These are phyloP conservation scores for Cantharellus anzutake DNA, from an alignment of 768 basidiomycete genomes.

Conservation along the genomic window DNA sequence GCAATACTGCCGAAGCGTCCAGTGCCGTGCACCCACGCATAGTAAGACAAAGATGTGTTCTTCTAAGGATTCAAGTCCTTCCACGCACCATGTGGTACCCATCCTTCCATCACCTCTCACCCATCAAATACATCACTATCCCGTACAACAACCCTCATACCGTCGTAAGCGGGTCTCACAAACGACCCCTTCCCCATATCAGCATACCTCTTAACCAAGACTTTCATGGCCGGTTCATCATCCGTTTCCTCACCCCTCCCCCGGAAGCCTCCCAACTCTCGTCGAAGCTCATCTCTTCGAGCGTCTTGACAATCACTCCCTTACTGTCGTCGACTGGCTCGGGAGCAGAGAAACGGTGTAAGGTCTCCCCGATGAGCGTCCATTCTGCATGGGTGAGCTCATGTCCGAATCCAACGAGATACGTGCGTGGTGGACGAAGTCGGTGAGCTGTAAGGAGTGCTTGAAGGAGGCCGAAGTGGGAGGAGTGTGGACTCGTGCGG, in stretches of 20 bases:
- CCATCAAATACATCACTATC: slow-evolving; percentile 14
- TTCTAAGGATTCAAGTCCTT: too few relatives aligned
- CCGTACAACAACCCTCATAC: slow-evolving; percentile 36
- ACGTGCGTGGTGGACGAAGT: slow-evolving; percentile 42
- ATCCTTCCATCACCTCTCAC: too few relatives aligned
- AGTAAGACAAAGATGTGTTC: too few relatives aligned
- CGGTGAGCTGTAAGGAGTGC: slow-evolving; percentile 36
- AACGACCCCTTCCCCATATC: slow-evolving; percentile 28
- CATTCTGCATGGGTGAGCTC: slow-evolving; percentile 66
- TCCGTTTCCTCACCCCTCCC: neutral
- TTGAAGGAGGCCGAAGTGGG: slow-evolving; percentile 59
- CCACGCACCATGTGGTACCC: too few relatives aligned
- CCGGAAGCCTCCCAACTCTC: neutral
- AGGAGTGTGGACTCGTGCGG: slow-evolving; percentile 42
- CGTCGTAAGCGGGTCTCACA: slow-evolving; percentile 61
- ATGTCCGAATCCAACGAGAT: slow-evolving; percentile 59
- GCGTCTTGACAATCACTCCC: neutral
- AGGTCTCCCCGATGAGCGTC: slow-evolving; percentile 37
- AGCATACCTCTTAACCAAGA: slow-evolving; percentile 29
- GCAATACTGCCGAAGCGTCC: too few relatives aligned
- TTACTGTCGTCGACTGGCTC: too few relatives aligned
- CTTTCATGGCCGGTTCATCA: slow-evolving; percentile 2
- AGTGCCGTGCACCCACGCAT: too few relatives aligned
- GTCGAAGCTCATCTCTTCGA: neutral
- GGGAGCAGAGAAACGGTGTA: too few relatives aligned